Conservation (phyloP, 2,329 filamentous ascomycete species). For the Graphiopsis chlorocephala region DNA sequence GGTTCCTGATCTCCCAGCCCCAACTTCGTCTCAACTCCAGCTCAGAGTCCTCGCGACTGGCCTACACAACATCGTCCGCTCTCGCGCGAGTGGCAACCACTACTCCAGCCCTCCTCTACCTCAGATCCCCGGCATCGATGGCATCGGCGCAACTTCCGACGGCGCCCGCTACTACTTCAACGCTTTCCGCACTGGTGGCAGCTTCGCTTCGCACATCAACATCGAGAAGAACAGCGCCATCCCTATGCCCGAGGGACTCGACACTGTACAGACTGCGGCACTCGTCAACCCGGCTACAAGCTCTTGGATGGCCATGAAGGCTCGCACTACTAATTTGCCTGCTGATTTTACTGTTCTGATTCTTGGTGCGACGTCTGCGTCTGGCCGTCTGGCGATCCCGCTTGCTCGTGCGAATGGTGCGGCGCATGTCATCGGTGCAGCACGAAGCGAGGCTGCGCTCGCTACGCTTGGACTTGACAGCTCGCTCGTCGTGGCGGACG, state of each 20-base stretch:
- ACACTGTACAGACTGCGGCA: slow-evolving; percentile 52
- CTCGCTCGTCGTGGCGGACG: slow-evolving; percentile 42
- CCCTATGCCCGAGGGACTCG: slow-evolving; percentile 45
- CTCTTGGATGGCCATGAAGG: slow-evolving; percentile 57
- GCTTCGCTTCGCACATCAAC: slow-evolving; percentile 50
- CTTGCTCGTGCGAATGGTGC: slow-evolving; percentile 52
- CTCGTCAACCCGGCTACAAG: slow-evolving; percentile 56
- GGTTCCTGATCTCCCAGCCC: slow-evolving; percentile 35
- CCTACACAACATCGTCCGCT: slow-evolving; percentile 54
- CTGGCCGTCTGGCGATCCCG: slow-evolving; percentile 51
- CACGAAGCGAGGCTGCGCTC: slow-evolving; percentile 43
- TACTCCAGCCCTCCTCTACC: slow-evolving; percentile 52
- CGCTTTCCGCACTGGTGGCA: slow-evolving; percentile 41
- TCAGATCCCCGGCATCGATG: slow-evolving; percentile 54
- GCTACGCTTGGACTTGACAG: slow-evolving; percentile 42
- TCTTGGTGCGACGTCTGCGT: slow-evolving; percentile 53
- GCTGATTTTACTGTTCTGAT: slow-evolving; percentile 50
- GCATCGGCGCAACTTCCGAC: slow-evolving; percentile 47
- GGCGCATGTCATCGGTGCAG: slow-evolving; percentile 50
- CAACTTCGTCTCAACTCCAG: slow-evolving; percentile 41
- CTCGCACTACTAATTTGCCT: slow-evolving; percentile 42
- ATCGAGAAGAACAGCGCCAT: slow-evolving; percentile 36
- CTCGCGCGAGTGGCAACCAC: slow-evolving; percentile 54
- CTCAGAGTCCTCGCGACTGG: slow-evolving; percentile 54
- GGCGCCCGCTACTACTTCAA: slow-evolving; percentile 53